Conservation (phyloP, 2,329 filamentous ascomycete species). For the Orbilia brochopaga region DNA sequence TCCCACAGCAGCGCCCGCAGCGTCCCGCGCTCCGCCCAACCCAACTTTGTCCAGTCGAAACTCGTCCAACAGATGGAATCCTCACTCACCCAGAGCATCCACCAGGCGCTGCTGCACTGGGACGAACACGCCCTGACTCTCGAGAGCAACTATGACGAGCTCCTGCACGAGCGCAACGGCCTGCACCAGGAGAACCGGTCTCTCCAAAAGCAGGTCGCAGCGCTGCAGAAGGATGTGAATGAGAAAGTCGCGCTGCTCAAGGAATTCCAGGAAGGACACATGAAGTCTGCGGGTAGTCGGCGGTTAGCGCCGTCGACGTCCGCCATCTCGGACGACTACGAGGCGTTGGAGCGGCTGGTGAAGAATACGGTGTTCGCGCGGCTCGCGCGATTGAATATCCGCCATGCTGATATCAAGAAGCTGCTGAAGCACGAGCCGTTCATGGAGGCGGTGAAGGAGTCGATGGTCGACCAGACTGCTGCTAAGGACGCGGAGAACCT, state of each 20-base stretch:
- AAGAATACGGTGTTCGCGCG: constrained; percentile 24
- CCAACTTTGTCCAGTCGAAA: constrained; percentile 25
- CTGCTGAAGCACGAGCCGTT: constrained; percentile 31
- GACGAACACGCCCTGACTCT: constrained; percentile 34
- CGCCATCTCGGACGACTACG: constrained; percentile 26
- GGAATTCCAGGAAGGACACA: constrained; percentile 43
- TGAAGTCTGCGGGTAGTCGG: constrained; percentile 32
- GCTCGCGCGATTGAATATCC: constrained; percentile 19
- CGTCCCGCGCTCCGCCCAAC: constrained; percentile 7
- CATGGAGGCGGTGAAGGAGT: constrained; percentile 18
- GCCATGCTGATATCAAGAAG: constrained; percentile 21
- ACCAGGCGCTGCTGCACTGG: constrained; percentile 28
- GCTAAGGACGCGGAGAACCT: constrained; percentile 17
- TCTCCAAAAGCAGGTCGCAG: constrained; percentile 26
- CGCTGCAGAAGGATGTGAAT: constrained; percentile 35
- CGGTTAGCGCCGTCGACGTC: constrained; percentile 25
- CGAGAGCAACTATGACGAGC: constrained; percentile 28
- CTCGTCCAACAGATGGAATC: constrained; percentile 29
- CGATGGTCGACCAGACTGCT: constrained; percentile 26
- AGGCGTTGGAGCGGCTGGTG: constrained; percentile 18
- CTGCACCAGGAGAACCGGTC: constrained; percentile 24
- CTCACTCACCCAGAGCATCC: constrained; percentile 25
- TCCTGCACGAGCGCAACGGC: constrained; percentile 32
- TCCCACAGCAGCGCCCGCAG: background rate
- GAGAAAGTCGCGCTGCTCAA: constrained; percentile 29